Evolutionary conservation across 306 rosid species (phyloP), one percentile per base, ranked within the genome.

Genomic region (Vigna reflexopilosa): DNA sequence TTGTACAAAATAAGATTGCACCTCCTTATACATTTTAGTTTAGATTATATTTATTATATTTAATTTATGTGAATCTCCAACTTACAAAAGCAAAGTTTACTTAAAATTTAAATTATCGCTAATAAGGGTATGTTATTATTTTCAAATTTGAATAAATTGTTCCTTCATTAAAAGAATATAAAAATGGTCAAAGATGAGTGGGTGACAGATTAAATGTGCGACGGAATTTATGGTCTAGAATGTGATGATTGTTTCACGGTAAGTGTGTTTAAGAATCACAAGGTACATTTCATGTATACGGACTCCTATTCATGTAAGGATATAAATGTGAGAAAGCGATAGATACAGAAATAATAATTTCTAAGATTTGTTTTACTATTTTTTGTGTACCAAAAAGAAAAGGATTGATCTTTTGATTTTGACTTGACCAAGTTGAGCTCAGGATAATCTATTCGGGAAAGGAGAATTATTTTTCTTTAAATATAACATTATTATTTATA

Each of bases 241-340:
- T 4, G 55, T 57, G 47, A 4, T 11, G 79, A 75, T 28, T n/a
- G 71, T 75, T 47, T 20, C 61, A 59, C 70, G 70, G 57, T 65
- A 32, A n/a, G 6, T 42, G 72, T 19, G 54, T 42, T 42, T 44
- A 20, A 52, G 49, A 70, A 26, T 32, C 19, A 9, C 12, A 30
- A 70, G 48, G 16, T 73, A 73, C 51, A 52, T 20, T 24, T 8
- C 2, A 36, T 4, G 5, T 30, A 26, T 26, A 42, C 48, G 52
- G 26, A 57, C 36, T 1, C 3, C 13, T 42, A 32, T 48, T 49
- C 9, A 30, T 30, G 70, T 59, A 9, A 73, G 30, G 15, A 28
- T 30, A 45, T 75, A 6, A 75, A 63, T 32, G 61, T 12, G 14
- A 30, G 79, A 75, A 62, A 75, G 22, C 48, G 71, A 75, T 48